Evolutionary conservation across 2,329 filamentous ascomycete genomes (phyloP).

Genomic region (Claviceps monticola): DNA sequence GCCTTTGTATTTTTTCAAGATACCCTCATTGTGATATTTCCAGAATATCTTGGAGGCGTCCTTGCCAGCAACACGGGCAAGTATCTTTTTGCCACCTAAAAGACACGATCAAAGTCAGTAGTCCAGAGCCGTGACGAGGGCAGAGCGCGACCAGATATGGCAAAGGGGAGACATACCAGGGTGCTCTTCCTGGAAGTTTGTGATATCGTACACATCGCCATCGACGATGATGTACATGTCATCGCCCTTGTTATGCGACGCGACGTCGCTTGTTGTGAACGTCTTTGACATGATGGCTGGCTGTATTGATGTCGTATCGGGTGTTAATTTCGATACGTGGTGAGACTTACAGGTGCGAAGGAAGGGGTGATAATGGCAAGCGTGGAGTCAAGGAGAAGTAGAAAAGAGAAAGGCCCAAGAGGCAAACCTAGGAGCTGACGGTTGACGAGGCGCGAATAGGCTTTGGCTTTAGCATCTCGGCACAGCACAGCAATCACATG

Average conservation of each 20-base stretch:
- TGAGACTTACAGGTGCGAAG: neutral
- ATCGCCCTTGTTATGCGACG: slow-evolving; percentile 78
- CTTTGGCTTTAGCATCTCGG: neutral
- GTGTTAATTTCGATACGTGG: too few species aligned
- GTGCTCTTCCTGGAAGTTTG: slow-evolving; percentile 75
- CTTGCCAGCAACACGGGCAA: slow-evolving; percentile 49
- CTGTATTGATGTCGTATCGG: neutral
- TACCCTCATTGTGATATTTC: slow-evolving; percentile 72
- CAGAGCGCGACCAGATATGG: neutral
- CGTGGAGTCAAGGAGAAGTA: neutral
- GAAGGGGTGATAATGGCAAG: neutral
- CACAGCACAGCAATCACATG: neutral
- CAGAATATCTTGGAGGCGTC: slow-evolving; percentile 55
- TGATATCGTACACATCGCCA: slow-evolving; percentile 90
- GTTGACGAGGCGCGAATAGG: neutral
- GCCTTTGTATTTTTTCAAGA: slow-evolving; percentile 73
- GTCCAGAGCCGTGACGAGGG: too few species aligned
- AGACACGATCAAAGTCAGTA: neutral
- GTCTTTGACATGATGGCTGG: slow-evolving; percentile 62
- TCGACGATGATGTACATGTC: slow-evolving; percentile 85
- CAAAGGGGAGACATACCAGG: slow-evolving; percentile 45
- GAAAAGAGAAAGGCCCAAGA: neutral
- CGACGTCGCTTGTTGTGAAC: slow-evolving; percentile 73
- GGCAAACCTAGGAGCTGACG: neutral
- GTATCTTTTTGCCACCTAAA: slow-evolving; percentile 49